Percentiles rank a stretch among this genome's conserved stretches.
Conservation (phyloP, 176 grass and related monocot genomes). For the Aegilops longissima region DNA sequence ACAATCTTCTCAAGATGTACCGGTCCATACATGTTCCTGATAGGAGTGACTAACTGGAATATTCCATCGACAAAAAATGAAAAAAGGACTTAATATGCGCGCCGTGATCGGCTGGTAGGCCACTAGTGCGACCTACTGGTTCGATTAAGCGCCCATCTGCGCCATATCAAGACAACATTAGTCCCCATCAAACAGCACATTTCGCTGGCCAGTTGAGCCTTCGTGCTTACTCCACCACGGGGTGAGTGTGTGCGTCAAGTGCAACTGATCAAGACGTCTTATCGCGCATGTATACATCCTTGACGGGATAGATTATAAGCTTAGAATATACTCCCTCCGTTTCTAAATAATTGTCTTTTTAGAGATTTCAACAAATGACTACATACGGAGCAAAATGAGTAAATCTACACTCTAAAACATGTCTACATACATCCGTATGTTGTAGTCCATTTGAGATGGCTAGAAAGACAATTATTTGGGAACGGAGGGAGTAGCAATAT, state of each 20-base stretch:
- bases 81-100: background rate
- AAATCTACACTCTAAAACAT: too few relatives aligned
- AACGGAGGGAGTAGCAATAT: too few relatives aligned
- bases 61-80: background rate
- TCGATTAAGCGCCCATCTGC: constrained; percentile 16
- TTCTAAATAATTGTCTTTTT: too few relatives aligned
- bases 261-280: constrained; percentile 35
- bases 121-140: constrained; percentile 31
- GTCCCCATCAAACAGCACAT: constrained; percentile 31
- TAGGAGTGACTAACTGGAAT: background rate
- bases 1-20: background rate
- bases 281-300: background rate
- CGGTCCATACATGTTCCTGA: background rate
- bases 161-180: constrained; percentile 35
- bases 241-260: background rate
- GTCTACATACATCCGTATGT: too few relatives aligned
- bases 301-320: background rate
- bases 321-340: too few relatives aligned
- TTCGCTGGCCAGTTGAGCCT: constrained; percentile 16
- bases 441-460: too few relatives aligned
- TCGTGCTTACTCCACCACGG: constrained; percentile 17
- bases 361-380: too few relatives aligned
- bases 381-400: too few relatives aligned
- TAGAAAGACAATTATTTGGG: too few relatives aligned
- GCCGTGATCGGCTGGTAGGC: background rate